These are phyloP conservation scores for Sclerotinia borealis DNA, from an alignment of 2,329 filamentous ascomycete species.

Conservation along the genomic window DNA sequence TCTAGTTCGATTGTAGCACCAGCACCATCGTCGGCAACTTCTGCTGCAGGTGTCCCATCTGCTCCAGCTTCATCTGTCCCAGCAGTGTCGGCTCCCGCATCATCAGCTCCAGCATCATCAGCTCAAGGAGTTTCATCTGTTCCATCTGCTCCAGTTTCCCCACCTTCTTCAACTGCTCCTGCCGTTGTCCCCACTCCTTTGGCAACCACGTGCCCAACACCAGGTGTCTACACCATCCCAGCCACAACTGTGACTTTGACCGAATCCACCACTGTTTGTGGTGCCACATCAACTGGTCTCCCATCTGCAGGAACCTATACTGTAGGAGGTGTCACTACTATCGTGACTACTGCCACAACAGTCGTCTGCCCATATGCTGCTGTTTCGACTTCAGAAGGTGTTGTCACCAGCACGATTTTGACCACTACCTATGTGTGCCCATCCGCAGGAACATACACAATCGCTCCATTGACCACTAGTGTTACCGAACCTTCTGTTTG, in stretches of 20 bases:
- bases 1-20: not conserved
- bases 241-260: constrained; percentile 65
- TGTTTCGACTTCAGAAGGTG: constrained; percentile 50
- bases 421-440: constrained; percentile 70
- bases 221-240: constrained; percentile 70
- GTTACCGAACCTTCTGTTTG: constrained; percentile 49
- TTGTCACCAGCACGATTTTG: constrained; percentile 61
- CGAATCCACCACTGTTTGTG: constrained; percentile 61
- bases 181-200: constrained; percentile 40
- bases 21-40: not conserved
- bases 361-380: constrained; percentile 66
- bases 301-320: constrained; percentile 60
- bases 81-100: not conserved
- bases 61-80: constrained; percentile 4
- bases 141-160: constrained; percentile 10
- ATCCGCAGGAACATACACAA: constrained; percentile 67
- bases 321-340: constrained; percentile 65
- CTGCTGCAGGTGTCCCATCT: not conserved
- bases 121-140: constrained; percentile 3
- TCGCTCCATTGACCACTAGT: constrained; percentile 60
- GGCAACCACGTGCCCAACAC: constrained; percentile 51
- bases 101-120: constrained; percentile 9
- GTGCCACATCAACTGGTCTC: constrained; percentile 54
- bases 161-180: constrained; percentile 32
- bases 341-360: constrained; percentile 60